Evolutionary conservation across 352 stramenopile species (phyloP), one percentile per base, ranked within the genome.

Genomic region (Globisporangium ultimum): DNA sequence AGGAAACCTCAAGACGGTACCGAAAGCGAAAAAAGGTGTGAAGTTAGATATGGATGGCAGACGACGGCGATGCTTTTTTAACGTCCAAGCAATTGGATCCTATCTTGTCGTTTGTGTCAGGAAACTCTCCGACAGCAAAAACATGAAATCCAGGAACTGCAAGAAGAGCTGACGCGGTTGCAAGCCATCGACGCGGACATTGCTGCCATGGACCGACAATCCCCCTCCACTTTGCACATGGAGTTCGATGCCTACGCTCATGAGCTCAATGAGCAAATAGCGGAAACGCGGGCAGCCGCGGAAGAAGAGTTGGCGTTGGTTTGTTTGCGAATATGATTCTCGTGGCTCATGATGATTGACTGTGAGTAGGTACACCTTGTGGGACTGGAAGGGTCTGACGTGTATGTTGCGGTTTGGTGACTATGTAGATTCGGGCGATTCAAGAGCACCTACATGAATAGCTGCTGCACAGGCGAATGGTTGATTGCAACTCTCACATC

Each of bases 71-170:
- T 36, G 28, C 28, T 34, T 7, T 2, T 52, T 18, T 32, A 34
- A 11, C 8, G 18, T 53, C 8, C 32, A 36, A n/a, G 22, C n/a
- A 1, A 5, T 21, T 18, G 22, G 21, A 21, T 21, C 24, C 24
- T 2, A 10, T 20, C 12, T 1, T 40, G 17, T 6, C 12, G 13
- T 53, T 5, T 53, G 9, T 17, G 8, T 12, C 17, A 55, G 49
- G 49, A 55, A n/a, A 55, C 49, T 11, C n/a, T 55, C 11, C 32
- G 49, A 20, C 49, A 55, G 28, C 49, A 55, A 42, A 55, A 45
- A 10, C 28, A 32, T 17, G 49, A 55, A 9, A 55, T 55, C 32
- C 49, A 32, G 18, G 32, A 22, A 18, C 18, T 55, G 17, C 49
- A 14, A 15, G 18, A 18, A n/a, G 49, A 55, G 12, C n/a, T 55